Percentiles rank a stretch among this genome's conserved stretches.
phyloP scores from a whole-genome alignment of 352 stramenopile genomes.

The Peronospora tabacina region DNA sequence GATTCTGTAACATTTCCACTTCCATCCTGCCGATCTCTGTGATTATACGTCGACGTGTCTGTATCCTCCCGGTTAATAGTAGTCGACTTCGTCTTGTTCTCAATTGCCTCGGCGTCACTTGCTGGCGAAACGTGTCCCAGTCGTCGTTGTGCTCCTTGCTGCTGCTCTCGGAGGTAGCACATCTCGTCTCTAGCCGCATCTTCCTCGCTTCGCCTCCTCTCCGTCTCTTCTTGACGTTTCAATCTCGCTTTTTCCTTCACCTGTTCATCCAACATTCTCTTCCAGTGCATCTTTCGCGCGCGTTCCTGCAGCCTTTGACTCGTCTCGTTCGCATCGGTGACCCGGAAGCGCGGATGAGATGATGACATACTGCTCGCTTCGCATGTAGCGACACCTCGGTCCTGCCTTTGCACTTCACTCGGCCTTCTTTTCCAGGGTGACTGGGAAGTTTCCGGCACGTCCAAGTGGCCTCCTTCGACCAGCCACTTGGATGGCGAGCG shows the following conservation, averaged over 20 bases:
- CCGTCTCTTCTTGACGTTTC: slow-evolving; percentile 36
- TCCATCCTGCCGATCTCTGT: slow-evolving; percentile 13
- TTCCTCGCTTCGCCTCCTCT: slow-evolving; percentile 31
- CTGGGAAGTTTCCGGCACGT: slow-evolving; percentile 9
- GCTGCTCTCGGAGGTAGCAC: slow-evolving; percentile 42
- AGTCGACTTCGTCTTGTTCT: slow-evolving; percentile 7
- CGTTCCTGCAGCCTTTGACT: slow-evolving; percentile 52
- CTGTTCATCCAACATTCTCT: slow-evolving; percentile 57
- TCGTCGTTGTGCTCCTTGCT: slow-evolving; percentile 54
- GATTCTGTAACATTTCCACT: slow-evolving; percentile 3
- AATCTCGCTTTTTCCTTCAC: slow-evolving; percentile 60
- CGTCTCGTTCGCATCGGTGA: slow-evolving; percentile 44
- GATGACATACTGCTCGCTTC: slow-evolving; percentile 22
- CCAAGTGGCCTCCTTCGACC: slow-evolving; percentile 45
- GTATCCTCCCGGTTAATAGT: slow-evolving; percentile 13
- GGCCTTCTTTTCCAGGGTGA: slow-evolving; percentile 14
- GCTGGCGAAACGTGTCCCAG: slow-evolving; percentile 22
- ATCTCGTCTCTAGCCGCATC: slow-evolving; percentile 45
- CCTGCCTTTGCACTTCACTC: slow-evolving; percentile 20
- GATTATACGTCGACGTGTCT: slow-evolving; percentile 13
- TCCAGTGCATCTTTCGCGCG: slow-evolving; percentile 66
- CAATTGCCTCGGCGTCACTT: slow-evolving; percentile 7
- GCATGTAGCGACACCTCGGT: slow-evolving; percentile 25
- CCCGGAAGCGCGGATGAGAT: slow-evolving; percentile 43
- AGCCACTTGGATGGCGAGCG: slow-evolving; percentile 66